These are phyloP conservation scores for Dalbergia cochinchinensis DNA, from an alignment of 306 rosid species.

Conservation along the genomic window DNA sequence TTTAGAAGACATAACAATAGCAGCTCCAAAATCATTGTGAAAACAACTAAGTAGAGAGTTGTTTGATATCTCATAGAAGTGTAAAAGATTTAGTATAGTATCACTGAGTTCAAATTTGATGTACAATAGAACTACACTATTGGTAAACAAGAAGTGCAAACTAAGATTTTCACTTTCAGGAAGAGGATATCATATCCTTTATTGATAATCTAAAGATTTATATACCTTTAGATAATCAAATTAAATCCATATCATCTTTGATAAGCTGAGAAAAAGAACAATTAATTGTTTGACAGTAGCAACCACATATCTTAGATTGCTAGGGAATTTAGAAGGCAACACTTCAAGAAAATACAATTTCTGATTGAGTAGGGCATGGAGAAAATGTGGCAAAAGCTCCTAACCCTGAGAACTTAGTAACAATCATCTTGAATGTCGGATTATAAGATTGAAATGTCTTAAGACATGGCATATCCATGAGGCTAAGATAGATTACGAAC, in stretches of 20 bases:
- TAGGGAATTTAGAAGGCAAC: background rate
- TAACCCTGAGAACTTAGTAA: background rate
- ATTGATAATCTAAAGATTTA: background rate
- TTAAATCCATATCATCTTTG: background rate
- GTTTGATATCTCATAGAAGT: background rate
- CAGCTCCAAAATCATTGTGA: background rate
- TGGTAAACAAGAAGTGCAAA: background rate
- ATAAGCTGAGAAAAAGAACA: background rate
- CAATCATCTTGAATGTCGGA: background rate
- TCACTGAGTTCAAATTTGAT: background rate
- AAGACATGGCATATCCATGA: background rate
- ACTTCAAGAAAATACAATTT: background rate
- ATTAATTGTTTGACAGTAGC: background rate
- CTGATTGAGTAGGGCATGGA: background rate
- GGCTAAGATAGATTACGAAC: background rate
- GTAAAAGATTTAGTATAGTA: background rate
- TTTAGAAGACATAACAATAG: background rate
- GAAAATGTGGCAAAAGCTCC: background rate
- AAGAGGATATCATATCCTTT: background rate
- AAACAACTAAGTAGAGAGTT: conserved; percentile 3
- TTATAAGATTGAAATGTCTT: background rate
- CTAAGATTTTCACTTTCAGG: background rate
- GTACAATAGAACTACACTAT: no score
- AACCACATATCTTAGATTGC: background rate
- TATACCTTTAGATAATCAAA: background rate